Percentiles rank a stretch among this genome's conserved stretches.
These are phyloP conservation scores for Tetragonia tetragonoides DNA, from an alignment of 148 eudicot species.

Conservation along the genomic window DNA sequence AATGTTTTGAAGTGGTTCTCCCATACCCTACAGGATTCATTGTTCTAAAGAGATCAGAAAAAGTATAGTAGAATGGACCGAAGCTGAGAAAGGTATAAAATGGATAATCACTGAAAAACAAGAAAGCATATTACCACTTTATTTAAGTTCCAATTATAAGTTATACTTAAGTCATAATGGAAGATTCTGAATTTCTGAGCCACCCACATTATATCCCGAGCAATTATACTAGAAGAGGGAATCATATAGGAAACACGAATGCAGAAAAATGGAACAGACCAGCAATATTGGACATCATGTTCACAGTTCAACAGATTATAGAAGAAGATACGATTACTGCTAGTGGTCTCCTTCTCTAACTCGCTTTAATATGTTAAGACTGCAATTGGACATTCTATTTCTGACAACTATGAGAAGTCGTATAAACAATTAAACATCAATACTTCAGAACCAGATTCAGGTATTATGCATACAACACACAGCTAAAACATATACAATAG, in stretches of 20 bases:
- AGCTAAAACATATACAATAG: too few species aligned
- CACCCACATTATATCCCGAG: neutral
- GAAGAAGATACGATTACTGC: neutral
- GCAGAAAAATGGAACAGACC: neutral
- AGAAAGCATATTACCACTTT: neutral
- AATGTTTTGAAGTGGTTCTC: constrained; percentile 94
- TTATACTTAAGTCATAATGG: neutral
- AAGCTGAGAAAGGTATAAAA: neutral
- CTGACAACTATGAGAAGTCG: neutral
- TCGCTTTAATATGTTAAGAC: neutral
- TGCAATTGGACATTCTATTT: neutral
- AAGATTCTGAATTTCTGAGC: neutral
- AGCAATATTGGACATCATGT: neutral
- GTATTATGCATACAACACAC: too few species aligned
- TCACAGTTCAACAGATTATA: neutral
- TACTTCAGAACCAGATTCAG: neutral
- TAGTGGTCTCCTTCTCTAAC: neutral
- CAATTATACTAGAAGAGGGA: neutral
- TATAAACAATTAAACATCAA: too few species aligned
- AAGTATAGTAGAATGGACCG: neutral
- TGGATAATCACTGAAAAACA: neutral
- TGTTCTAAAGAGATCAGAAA: neutral
- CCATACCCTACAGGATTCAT: constrained; percentile 77
- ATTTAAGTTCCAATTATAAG: neutral
- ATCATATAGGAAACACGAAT: neutral